Conservation (phyloP, 2,329 filamentous ascomycete genomes). For the Biscogniauxia mediterranea region DNA sequence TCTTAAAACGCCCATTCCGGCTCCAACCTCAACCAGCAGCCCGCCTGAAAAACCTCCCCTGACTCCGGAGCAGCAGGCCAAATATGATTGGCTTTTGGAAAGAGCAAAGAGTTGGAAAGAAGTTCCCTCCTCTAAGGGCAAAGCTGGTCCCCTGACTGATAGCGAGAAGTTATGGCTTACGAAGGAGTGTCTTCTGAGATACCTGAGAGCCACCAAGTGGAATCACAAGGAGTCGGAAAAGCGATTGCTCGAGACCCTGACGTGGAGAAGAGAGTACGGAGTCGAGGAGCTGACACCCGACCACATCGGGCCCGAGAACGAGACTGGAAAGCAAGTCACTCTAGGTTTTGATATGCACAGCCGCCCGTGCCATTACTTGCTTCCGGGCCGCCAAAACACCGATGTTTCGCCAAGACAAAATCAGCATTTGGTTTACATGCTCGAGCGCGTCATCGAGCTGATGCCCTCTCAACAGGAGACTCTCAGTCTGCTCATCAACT, state of each 20-base stretch:
- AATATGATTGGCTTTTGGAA: slow-evolving; percentile 76
- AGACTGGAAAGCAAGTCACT: slow-evolving; percentile 92
- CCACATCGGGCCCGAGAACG: slow-evolving; percentile 89
- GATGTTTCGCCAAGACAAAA: slow-evolving; percentile 82
- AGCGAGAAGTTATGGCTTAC: slow-evolving; percentile 87
- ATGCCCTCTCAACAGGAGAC: slow-evolving; percentile 87
- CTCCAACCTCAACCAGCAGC: slow-evolving; percentile 55
- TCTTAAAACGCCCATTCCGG: slow-evolving; percentile 55
- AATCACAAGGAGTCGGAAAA: slow-evolving; percentile 70
- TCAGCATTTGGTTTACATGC: slow-evolving; percentile 93
- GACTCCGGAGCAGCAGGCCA: slow-evolving; percentile 73
- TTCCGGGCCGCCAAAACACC: slow-evolving; percentile 90
- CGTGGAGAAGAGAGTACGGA: slow-evolving; percentile 90
- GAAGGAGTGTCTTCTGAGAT: slow-evolving; percentile 86
- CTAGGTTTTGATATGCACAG: slow-evolving; percentile 82
- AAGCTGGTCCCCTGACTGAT: slow-evolving; percentile 67
- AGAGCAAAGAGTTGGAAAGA: slow-evolving; percentile 70
- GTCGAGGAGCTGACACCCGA: slow-evolving; percentile 76
- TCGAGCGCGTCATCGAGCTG: slow-evolving; percentile 84
- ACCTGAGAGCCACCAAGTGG: slow-evolving; percentile 94
- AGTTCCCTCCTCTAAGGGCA: slow-evolving; percentile 56
- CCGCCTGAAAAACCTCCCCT: slow-evolving; percentile 58
- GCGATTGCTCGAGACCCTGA: slow-evolving; percentile 76
- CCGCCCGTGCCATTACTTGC: slow-evolving; percentile 87
- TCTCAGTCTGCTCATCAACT: slow-evolving; percentile 85